Evolutionary conservation across 2,329 filamentous ascomycete species (phyloP), one percentile per base, ranked within the genome.

Genomic region (Pezicula carpinea): DNA sequence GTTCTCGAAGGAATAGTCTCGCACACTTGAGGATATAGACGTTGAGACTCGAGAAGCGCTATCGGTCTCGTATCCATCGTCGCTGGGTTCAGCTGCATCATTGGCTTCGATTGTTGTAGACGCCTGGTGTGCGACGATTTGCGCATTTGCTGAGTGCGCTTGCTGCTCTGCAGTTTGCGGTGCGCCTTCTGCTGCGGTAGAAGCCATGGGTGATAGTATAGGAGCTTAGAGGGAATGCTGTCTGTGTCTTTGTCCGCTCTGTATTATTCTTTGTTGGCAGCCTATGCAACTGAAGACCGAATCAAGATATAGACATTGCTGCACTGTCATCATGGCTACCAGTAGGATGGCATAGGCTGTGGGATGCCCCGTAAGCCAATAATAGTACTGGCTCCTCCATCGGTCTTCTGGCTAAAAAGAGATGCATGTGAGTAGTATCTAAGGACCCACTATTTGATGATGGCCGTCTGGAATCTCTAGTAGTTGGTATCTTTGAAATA

Each of bases 1-100:
- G 51, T 80, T 77, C 54, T 79, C 75, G 47, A 65, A 68, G 49
- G 69, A 65, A 54, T 75, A 79, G 51, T 78, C 53, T 49, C 59
- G 65, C 43, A 73, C 68, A 46, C 69, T 70, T 14, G 70, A 73
- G 2, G 66, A 63, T 35, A 72, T 51, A 18, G 64, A 68, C 32
- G 36, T 51, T 6, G 44, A 46, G 4, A 23, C 34, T 11, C 34
- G 34, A 8, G 34, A 38, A 38, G 34, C 34, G 19, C 10, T 15
- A 17, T 38, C 34, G n/a, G 34, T 38, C 19, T 15, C n/a, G 3
- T 38, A 38, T 21, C 34, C 34, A 21, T 38, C 34, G 34, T 35
- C 34, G 34, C 34, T 38, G 17, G 14, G 34, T 17, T 17, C 34
- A 17, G 18, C 15, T 18, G 15, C 34, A 19, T 38, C 34, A 21